phyloP scores from a whole-genome alignment of 202 grass and related monocot species.

The Bolboschoenoplectus hybrid region DNA sequence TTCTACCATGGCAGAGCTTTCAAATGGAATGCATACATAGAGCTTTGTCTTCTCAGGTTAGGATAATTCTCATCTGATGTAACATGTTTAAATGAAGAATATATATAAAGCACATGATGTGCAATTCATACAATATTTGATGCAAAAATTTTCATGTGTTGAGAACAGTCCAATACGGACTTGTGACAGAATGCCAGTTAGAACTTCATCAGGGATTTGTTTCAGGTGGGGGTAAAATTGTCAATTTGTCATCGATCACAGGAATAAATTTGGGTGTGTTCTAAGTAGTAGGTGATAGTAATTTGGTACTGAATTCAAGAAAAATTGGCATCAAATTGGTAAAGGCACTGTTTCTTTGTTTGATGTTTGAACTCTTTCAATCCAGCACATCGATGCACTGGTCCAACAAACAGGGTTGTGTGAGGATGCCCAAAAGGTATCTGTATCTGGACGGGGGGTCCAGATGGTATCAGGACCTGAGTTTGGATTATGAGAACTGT shows the following conservation, averaged over 20 bases:
- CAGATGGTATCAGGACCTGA: conserved; percentile 54
- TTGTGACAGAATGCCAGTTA: not conserved
- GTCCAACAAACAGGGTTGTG: conserved; percentile 64
- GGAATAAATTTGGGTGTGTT: not conserved
- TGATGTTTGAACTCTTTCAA: not conserved
- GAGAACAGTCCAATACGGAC: not conserved
- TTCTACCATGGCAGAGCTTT: too few relatives aligned
- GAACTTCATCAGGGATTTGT: not conserved
- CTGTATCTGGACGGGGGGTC: conserved; percentile 58
- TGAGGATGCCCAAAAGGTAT: conserved; percentile 73
- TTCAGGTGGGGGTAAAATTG: not conserved
- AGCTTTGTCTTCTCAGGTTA: not conserved
- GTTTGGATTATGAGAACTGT: conserved; percentile 36
- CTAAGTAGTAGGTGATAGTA: not conserved
- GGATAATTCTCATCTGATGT: not conserved
- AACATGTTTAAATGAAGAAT: not conserved
- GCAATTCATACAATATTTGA: not conserved
- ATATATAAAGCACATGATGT: not conserved
- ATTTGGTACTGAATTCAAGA: not conserved
- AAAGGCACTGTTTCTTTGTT: not conserved
- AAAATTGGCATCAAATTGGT: not conserved
- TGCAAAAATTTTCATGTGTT: not conserved
- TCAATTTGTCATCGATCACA: not conserved
- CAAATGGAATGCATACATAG: not conserved
- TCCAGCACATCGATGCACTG: not conserved